Percentiles rank a stretch among this genome's conserved stretches.
Conservation (phyloP, 345 rosid genomes). For the Mercurialis annua region DNA sequence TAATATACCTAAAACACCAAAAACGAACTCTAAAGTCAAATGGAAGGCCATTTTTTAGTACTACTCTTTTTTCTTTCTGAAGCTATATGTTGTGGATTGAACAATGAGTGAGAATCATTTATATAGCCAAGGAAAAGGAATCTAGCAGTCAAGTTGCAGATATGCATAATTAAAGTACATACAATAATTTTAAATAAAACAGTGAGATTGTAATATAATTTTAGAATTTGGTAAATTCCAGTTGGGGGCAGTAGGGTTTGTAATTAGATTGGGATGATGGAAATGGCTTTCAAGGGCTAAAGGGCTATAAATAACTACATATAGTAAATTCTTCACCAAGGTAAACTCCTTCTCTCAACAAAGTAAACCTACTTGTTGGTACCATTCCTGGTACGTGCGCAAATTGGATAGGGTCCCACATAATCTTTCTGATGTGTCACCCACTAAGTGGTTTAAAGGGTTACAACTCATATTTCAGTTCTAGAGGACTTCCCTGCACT, state of each 20-base stretch:
- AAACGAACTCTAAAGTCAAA: constrained; percentile 14
- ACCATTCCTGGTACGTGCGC: constrained; percentile 32
- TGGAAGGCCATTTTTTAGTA: constrained; percentile 13
- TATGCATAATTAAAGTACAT: constrained; percentile 6
- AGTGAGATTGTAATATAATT: not conserved
- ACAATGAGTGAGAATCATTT: constrained; percentile 19
- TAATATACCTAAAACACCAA: constrained; percentile 29
- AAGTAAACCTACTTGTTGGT: constrained; percentile 23
- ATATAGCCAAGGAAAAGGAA: constrained; percentile 33
- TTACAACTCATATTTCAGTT: constrained; percentile 53
- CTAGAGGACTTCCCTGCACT: not conserved
- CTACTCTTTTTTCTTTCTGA: not conserved
- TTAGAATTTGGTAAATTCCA: constrained; percentile 19
- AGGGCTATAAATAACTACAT: constrained; percentile 15
- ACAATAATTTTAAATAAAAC: constrained; percentile 12
- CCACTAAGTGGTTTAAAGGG: constrained; percentile 61
- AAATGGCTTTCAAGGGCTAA: constrained; percentile 27
- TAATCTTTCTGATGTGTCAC: constrained; percentile 65
- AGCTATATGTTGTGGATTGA: constrained; percentile 2
- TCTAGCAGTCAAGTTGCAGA: constrained; percentile 33
- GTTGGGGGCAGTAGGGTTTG: constrained; percentile 30
- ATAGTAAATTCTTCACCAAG: constrained; percentile 5
- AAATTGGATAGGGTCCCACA: constrained; percentile 29
- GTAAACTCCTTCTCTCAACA: constrained; percentile 3
- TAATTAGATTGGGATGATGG: constrained; percentile 19